phyloP scores from a whole-genome alignment of 176 grass and related monocot species.

The Triticum monococcum region DNA sequence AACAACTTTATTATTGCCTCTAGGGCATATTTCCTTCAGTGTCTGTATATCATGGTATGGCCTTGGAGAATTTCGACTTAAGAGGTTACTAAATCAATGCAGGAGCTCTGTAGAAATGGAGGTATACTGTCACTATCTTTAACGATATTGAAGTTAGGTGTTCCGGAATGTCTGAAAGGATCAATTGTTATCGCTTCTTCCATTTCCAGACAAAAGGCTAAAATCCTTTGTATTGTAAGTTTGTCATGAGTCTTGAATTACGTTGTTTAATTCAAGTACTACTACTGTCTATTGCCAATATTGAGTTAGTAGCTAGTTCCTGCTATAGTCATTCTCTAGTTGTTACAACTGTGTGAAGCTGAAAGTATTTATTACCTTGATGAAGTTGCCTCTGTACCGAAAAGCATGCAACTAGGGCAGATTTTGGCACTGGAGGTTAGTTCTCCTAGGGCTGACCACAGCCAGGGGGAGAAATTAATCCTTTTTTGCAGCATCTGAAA shows the following conservation, averaged over 20 bases:
- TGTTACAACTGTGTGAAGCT: slow-evolving; percentile 20
- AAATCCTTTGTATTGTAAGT: slow-evolving; percentile 91
- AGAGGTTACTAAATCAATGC: slow-evolving; percentile 23
- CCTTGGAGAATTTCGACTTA: background rate
- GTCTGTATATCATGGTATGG: background rate
- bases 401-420: slow-evolving; percentile 66
- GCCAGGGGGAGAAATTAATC: no score
- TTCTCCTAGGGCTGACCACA: slow-evolving; percentile 9
- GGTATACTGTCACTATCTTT: slow-evolving; percentile 77
- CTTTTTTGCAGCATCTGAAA: no score
- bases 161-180: slow-evolving; percentile 67
- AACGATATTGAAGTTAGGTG: slow-evolving; percentile 64
- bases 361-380: slow-evolving; percentile 46
- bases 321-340: slow-evolving; percentile 44
- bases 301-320: slow-evolving; percentile 15
- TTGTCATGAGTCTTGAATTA: background rate
- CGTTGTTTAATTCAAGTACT: background rate
- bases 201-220: slow-evolving; percentile 81
- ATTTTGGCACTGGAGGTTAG: slow-evolving; percentile 48
- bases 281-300: background rate
- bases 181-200: slow-evolving; percentile 61
- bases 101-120: slow-evolving; percentile 91
- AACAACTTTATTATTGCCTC: no score
- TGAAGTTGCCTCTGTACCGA: slow-evolving; percentile 74
- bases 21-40: no score